Percentiles rank a stretch among this genome's conserved stretches.
phyloP scores from a whole-genome alignment of 257 asterid genomes.

The Nicotiana knightiana region DNA sequence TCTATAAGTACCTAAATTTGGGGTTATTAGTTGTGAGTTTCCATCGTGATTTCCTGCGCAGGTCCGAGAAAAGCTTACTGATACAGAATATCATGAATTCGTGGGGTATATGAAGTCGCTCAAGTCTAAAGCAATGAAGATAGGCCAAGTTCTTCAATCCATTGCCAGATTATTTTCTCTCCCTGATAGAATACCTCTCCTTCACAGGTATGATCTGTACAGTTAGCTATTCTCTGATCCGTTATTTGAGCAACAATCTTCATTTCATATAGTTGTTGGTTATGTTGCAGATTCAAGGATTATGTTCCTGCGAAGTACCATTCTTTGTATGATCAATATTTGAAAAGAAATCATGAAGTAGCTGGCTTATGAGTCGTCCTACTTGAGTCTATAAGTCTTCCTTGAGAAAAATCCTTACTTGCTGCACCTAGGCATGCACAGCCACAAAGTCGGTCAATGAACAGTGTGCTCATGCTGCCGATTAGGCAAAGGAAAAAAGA shows the following conservation, averaged over 20 bases:
- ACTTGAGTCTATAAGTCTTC: background rate
- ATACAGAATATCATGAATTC: constrained; percentile 71
- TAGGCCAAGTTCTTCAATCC: constrained; percentile 69
- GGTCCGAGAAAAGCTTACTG: constrained; percentile 80
- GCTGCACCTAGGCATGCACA: background rate
- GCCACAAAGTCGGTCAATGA: background rate
- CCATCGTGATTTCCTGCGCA: constrained; percentile 27
- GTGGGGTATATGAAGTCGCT: constrained; percentile 70
- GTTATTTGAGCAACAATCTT: background rate
- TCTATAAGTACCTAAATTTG: background rate
- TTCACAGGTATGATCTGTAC: constrained; percentile 52
- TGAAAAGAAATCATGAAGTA: constrained; percentile 31
- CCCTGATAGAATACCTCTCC: constrained; percentile 77
- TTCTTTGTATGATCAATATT: constrained; percentile 56
- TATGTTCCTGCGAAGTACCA: constrained; percentile 70
- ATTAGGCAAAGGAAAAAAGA: background rate
- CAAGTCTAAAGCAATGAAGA: constrained; percentile 76
- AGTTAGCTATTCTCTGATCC: background rate
- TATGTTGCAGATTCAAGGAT: constrained; percentile 72
- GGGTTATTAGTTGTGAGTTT: constrained; percentile 13
- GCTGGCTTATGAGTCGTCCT: constrained; percentile 4
- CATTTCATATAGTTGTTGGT: constrained; percentile 14
- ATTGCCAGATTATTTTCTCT: constrained; percentile 67
- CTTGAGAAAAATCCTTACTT: background rate
- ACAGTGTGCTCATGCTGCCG: background rate